These are phyloP conservation scores for Phascolomyces articulosus DNA, from an alignment of 371 early-diverging fungal genomes.

Conservation along the genomic window DNA sequence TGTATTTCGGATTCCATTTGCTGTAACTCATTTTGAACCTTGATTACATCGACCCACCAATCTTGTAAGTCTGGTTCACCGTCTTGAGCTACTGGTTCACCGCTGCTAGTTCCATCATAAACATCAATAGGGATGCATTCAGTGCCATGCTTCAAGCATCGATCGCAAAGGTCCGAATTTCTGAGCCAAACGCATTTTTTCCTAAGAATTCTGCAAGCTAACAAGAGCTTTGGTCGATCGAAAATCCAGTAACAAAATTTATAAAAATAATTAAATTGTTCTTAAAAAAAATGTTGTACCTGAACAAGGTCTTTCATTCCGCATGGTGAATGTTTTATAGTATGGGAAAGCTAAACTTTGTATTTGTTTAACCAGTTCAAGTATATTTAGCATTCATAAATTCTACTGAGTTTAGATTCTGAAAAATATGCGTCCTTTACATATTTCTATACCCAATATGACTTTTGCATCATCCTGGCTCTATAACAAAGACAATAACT, in stretches of 20 bases:
- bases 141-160: neutral
- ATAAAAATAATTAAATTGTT: too few species aligned
- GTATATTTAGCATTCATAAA: too few species aligned
- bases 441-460: too few species aligned
- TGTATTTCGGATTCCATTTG: neutral
- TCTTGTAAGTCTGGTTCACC: neutral
- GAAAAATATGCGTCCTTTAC: too few species aligned
- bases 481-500: too few species aligned
- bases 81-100: neutral
- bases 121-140: neutral
- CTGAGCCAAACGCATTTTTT: neutral
- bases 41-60: neutral
- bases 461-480: too few species aligned
- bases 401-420: too few species aligned
- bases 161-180: neutral
- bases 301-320: conserved; percentile 1
- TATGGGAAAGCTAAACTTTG: too few species aligned
- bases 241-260: too few species aligned
- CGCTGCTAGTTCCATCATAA: neutral
- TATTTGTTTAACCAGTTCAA: too few species aligned
- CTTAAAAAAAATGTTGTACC: neutral
- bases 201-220: neutral
- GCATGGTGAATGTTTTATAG: neutral
- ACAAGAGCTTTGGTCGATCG: neutral
- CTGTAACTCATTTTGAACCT: neutral